phyloP scores from a whole-genome alignment of 257 asterid species.

The Solanum pennellii region DNA sequence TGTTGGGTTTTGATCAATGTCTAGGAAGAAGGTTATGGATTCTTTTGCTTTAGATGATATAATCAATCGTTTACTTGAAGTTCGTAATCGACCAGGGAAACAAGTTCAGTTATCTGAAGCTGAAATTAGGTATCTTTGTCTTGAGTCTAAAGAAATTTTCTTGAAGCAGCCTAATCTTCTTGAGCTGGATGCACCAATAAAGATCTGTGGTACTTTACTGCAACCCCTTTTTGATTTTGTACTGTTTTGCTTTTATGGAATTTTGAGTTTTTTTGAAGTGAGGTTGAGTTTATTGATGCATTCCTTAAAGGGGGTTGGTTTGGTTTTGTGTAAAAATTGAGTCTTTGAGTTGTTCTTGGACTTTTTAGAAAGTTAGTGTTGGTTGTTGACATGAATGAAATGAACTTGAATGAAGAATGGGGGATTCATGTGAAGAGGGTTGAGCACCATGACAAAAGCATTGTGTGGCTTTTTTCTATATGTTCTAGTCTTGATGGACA shows the following conservation, averaged over 20 bases:
- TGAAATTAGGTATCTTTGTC: conserved; percentile 71
- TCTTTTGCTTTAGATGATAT: conserved; percentile 46
- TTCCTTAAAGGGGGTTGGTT: not conserved
- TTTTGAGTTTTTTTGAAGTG: not conserved
- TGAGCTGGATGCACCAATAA: conserved; percentile 89
- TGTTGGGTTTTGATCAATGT: not conserved
- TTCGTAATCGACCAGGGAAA: conserved; percentile 70
- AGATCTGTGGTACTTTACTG: conserved; percentile 62
- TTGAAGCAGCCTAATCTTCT: conserved; percentile 81
- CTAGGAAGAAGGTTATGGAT: conserved; percentile 30
- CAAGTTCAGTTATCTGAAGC: conserved; percentile 82
- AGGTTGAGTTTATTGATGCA: not conserved
- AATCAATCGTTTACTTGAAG: conserved; percentile 67
- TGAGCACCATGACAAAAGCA: not conserved
- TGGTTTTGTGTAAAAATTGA: not conserved
- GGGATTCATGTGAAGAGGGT: not conserved
- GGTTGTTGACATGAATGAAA: not conserved
- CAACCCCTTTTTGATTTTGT: not conserved
- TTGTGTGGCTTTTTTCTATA: not conserved
- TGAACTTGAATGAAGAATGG: not conserved
- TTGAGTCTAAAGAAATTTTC: conserved; percentile 58
- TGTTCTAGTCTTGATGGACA: not conserved
- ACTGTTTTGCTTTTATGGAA: not conserved
- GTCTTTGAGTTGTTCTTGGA: not conserved
- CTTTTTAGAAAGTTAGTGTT: not conserved